These are phyloP conservation scores for Talaromyces trachyspermus DNA, from an alignment of 495 filamentous ascomycete genomes.

Conservation along the genomic window DNA sequence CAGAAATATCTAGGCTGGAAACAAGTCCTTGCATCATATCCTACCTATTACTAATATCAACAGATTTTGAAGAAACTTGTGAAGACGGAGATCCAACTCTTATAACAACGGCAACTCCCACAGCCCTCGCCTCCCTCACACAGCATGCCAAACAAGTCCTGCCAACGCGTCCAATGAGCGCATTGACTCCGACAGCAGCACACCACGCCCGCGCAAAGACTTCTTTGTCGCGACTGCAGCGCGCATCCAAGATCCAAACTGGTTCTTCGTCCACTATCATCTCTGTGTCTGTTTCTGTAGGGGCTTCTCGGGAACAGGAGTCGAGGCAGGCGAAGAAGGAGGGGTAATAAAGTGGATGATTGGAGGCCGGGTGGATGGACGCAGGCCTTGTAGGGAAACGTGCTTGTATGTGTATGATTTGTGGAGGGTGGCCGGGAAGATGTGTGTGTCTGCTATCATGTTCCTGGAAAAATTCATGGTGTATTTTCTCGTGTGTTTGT, in stretches of 20 bases:
- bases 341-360: conserved; percentile 8
- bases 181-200: conserved; percentile 59
- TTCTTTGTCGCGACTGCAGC: conserved; percentile 49
- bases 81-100: conserved; percentile 35
- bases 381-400: conserved; percentile 45
- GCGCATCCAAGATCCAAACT: conserved; percentile 40
- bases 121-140: conserved; percentile 60
- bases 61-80: too few relatives aligned
- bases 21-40: too few relatives aligned
- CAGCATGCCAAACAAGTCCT: conserved; percentile 61
- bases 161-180: conserved; percentile 56
- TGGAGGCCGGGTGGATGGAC: conserved; percentile 18
- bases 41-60: too few relatives aligned
- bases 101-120: conserved; percentile 59
- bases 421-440: conserved; percentile 58
- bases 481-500: conserved; percentile 9
- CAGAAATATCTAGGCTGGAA: too few relatives aligned
- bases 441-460: conserved; percentile 31
- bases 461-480: conserved; percentile 40
- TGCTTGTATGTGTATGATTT: conserved; percentile 50
- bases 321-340: neutral
- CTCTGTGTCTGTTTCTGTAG: neutral
- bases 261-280: conserved; percentile 21
- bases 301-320: neutral
- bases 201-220: conserved; percentile 63